Evolutionary conservation across 257 asterid genomes (phyloP), one percentile per base, ranked within the genome.

Genomic region (Capsicum rhomboideum): DNA sequence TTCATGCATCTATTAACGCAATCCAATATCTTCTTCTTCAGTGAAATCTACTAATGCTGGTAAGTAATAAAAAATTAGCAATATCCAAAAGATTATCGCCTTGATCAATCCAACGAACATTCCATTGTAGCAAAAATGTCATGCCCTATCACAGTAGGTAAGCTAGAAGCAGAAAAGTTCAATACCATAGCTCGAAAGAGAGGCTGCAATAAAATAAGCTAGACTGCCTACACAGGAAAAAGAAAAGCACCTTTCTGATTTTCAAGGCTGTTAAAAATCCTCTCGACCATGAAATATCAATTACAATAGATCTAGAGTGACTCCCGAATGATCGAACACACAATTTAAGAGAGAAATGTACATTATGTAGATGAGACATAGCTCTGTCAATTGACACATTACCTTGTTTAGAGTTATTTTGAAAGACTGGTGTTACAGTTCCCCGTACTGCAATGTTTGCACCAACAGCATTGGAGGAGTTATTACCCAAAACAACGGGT

Each of bases 401-500:
- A 85, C 58, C 53, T 50, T 56, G 85, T 74, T 86, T 31, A 26
- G 63, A 50, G 89, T 56, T 71, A 82, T 79, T 85, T 50, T 72
- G 86, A 56, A 82, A 83, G 72, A 69, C 66, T 83, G 85, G 86
- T 74, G 29, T 82, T 66, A 31, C 87, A 67, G 50, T 84, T 81
- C 80, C 88, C 40, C 86, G 69, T 50, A 90, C 85, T 56, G 82
- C 82, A 80, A 66, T 61, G 83, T 80, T 68, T 82, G 88, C 72
- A 83, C 87, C 88, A 82, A 79, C 23, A 69, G 84, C 78, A 86
- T 84, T 80, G 49, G 90, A 75, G 84, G 88, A 69, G 78, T 83
- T 88, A 78, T 82, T 83, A 83, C 85, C 82, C 90, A 91, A 83
- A 82, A 83, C n/a, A 86, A 89, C 93, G 20, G 97, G 94, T 84